Percentiles rank a stretch among this genome's conserved stretches.
Conservation (phyloP, 257 asterid genomes). For the Phtheirospermum japonicum region DNA sequence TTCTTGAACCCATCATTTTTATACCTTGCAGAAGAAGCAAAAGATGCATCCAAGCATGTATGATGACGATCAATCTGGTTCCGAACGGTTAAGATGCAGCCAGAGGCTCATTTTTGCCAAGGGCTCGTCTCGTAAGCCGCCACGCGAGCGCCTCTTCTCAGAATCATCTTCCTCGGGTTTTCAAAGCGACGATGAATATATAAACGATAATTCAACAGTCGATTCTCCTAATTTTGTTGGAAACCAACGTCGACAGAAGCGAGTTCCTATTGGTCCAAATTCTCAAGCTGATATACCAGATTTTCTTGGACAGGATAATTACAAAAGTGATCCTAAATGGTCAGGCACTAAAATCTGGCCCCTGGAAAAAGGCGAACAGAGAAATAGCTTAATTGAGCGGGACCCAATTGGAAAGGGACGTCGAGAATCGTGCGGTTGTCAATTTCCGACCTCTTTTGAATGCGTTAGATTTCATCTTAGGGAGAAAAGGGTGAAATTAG, state of each 20-base stretch:
- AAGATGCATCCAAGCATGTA: constrained; percentile 88
- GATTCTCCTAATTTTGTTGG: constrained; percentile 37
- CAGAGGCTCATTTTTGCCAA: constrained; percentile 58
- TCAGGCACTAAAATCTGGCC: constrained; percentile 65
- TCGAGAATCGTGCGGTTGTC: constrained; percentile 60
- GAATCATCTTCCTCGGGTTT: constrained; percentile 41
- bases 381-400: constrained; percentile 42
- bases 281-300: constrained; percentile 54
- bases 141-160: background rate
- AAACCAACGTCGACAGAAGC: constrained; percentile 29
- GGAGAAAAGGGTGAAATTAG: constrained; percentile 44
- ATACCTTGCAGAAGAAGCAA: constrained; percentile 63
- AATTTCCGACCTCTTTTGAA: constrained; percentile 40
- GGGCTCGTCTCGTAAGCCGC: constrained; percentile 40
- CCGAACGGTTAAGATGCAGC: constrained; percentile 68
- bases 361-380: constrained; percentile 30
- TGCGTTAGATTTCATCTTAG: constrained; percentile 54
- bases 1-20: constrained; percentile 29
- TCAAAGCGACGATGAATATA: constrained; percentile 28
- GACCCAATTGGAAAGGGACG: constrained; percentile 72
- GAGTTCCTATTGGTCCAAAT: constrained; percentile 41
- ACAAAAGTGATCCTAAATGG: constrained; percentile 59
- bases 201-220: constrained; percentile 28
- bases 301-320: constrained; percentile 31
- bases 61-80: constrained; percentile 48